These are phyloP conservation scores for Naganishia randhawae DNA, from an alignment of 768 basidiomycete species.

Conservation along the genomic window DNA sequence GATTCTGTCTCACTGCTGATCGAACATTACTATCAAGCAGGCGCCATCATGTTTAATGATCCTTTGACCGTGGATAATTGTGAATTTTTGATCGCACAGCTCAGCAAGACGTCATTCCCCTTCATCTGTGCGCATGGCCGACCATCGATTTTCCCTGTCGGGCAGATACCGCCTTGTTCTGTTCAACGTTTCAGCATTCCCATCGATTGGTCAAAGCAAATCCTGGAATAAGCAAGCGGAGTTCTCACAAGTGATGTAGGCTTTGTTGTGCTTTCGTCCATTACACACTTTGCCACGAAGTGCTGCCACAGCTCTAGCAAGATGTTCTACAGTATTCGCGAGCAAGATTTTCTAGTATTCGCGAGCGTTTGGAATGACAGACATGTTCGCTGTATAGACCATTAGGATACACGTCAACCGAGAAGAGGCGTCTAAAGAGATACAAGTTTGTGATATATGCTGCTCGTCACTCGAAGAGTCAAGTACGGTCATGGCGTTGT, in stretches of 20 bases:
- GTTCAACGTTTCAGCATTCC: background rate
- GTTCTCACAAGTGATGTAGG: no score
- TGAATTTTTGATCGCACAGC: conserved; percentile 61
- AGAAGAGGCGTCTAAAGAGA: conserved; percentile 14
- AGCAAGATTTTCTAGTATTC: no score
- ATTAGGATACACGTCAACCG: conserved; percentile 6
- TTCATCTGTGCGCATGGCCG: conserved; percentile 96
- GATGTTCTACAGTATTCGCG: no score
- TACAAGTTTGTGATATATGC: conserved; percentile 14
- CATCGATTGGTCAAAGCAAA: background rate
- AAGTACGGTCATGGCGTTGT: background rate
- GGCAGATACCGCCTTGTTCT: background rate
- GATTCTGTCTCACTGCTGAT: conserved; percentile 17
- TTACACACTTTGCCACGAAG: no score
- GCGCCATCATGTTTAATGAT: conserved; percentile 98
- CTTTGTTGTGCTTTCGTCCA: no score
- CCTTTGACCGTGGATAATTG: conserved; percentile 66
- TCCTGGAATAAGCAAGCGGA: background rate
- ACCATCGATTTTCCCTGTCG: conserved; percentile 60
- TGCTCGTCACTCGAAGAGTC: background rate
- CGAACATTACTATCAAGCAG: conserved; percentile 53
- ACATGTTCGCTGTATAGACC: background rate
- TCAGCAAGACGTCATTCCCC: conserved; percentile 72
- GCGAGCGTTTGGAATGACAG: background rate
- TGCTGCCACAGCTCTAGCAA: no score